Base-by-base conservation (phyloP, 169 alveolate genomes). In the Cryptosporidium tyzzeri region DNA sequence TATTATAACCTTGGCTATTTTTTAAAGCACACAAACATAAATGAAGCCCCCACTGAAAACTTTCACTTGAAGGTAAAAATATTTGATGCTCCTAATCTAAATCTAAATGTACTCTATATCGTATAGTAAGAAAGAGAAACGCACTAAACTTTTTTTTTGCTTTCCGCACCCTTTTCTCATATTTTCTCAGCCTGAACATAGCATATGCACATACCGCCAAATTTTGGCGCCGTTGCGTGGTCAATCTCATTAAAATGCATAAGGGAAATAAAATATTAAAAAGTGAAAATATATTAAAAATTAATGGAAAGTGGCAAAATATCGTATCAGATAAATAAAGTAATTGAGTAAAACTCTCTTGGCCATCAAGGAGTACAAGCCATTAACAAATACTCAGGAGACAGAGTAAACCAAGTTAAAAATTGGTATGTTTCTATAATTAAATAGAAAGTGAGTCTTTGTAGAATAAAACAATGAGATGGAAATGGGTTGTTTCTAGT, bases 401-500 rank as follows among this genome's bases (percentile, higher is more conserved):
- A 16, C 53, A 10, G 45, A 39, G 45, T 41, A 9, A 41, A 14
- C 21, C 55, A 48, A 48, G n/a, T 48, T 3, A 16, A 4, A 55
- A 26, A 16, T 26, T 55, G 67, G 67, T 2, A 55, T 55, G 39
- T 26, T 55, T 8, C 10, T n/a, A 55, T 0, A 55, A 9, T 55
- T n/a, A n/a, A 4, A 67, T 9, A 67, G 6, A 39, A 67, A 31
- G 10, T 50, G 85, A 23, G 26, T n/a, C 21, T 71, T 14, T 50
- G 7, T 1, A 50, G 48, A 31, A 26, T 23, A n/a, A 23, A 71
- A 29, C 44, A 39, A 80, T 80, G 89, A 45, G 65, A 26, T 80
- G 89, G 89, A 62, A 59, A 31, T 59, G 73, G 75, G 41, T 80
- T 9, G 55, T 80, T 35, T 41, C 89, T 2, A 80, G 75, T 65